phyloP scores from a whole-genome alignment of 2,329 filamentous ascomycete species.

The Pseudogymnoascus sp. region DNA sequence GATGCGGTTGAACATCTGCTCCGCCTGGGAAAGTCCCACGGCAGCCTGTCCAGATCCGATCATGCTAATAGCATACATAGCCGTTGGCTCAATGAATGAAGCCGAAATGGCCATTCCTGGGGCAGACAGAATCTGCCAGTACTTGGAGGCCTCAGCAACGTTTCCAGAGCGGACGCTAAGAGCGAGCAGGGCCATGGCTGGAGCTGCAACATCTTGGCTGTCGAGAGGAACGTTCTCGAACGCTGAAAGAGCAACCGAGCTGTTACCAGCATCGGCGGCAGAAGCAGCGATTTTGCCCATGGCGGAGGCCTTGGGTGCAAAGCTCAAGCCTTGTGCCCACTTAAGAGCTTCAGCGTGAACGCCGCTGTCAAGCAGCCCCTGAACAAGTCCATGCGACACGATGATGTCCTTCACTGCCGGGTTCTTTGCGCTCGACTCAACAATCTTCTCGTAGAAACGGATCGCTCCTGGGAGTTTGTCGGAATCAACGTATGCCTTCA shows the following conservation, averaged over 20 bases:
- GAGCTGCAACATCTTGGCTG: conserved; percentile 40
- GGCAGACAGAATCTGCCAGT: conserved; percentile 67
- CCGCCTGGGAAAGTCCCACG: conserved; percentile 71
- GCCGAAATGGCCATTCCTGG: conserved; percentile 50
- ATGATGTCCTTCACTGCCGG: conserved; percentile 62
- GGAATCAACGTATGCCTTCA: conserved; percentile 78
- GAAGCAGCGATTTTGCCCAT: conserved; percentile 66
- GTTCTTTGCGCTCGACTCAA: conserved; percentile 48
- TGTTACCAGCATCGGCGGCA: conserved; percentile 72
- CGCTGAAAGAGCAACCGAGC: conserved; percentile 56
- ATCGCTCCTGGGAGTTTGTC: conserved; percentile 73
- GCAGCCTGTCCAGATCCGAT: conserved; percentile 76
- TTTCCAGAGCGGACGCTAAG: conserved; percentile 78
- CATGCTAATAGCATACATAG: conserved; percentile 84
- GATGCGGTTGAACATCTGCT: conserved; percentile 80
- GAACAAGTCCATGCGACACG: conserved; percentile 66
- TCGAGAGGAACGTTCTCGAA: conserved; percentile 50
- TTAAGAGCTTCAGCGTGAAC: conserved; percentile 65
- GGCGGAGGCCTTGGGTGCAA: conserved; percentile 48
- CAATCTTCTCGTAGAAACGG: conserved; percentile 77
- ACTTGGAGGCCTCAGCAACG: conserved; percentile 64
- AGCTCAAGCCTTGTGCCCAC: conserved; percentile 59
- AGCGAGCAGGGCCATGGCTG: conserved; percentile 75
- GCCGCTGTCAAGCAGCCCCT: conserved; percentile 63
- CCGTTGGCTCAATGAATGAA: conserved; percentile 73